Base-by-base conservation (phyloP, 768 basidiomycete genomes). In the Amanita fuliginea region DNA sequence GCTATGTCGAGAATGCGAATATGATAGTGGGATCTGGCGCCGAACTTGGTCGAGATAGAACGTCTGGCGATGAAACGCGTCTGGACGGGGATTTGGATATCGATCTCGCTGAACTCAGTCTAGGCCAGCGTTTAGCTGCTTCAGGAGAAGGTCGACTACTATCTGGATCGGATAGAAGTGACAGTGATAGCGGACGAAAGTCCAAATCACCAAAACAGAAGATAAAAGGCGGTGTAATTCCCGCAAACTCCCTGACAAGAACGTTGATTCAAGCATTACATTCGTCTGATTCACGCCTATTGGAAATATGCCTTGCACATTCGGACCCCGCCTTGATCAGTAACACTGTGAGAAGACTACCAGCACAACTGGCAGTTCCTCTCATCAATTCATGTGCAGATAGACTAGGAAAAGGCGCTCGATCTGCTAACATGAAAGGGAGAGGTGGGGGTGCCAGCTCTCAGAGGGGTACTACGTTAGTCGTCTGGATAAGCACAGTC, bases 221-320 rank as follows among this genome's bases (percentile, higher is more conserved):
- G 52, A 53, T 53, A 19, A 62, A 63, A 37, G 39, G 58, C 18
- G 67, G 69, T 10, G 59, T 61, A 6, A 59, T 81, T 16, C 88
- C 93, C 33, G 81, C 90, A 1, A 81, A 83, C 55, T 94, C 95
- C 0, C 76, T 98, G 52, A 90, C 95, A 22, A 83, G 92, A 49
- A 94, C 95, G 22, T 75, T 99, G 43, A 88, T 95, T 51, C 96
- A 99, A 67, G 95, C 96, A 0, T 68, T 99, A 22, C 96, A 99
- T 63, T 97, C 96, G 1, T 84, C 87, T 16, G 96, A 99, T 69
- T 77, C 86, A 2, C 78, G 80, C 8, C 70, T 98, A 33, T 68
- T 98, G 52, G 90, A 96, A 60, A 84, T 84, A 21, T 95, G 93
- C 66, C 67, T 95, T 26, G 70, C 79, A 1, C 88, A 97, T 64